Evolutionary conservation across 2,329 filamentous ascomycete species (phyloP).

Genomic region (Anthostomella pinea): DNA sequence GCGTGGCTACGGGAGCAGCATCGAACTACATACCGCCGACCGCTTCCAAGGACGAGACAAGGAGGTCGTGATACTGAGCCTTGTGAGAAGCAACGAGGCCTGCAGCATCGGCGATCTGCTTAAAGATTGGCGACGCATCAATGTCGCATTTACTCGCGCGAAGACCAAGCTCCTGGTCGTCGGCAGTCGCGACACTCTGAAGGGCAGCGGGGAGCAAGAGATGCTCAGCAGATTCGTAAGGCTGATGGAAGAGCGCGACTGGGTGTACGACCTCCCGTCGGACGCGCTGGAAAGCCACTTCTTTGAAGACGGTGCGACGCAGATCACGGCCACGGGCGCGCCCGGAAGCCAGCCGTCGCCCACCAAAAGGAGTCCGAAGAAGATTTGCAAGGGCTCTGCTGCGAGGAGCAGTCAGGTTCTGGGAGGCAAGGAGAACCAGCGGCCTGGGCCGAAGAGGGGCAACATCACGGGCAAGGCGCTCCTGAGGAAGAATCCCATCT

Average conservation of each 20-base stretch:
- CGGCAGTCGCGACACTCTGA: conserved; percentile 77
- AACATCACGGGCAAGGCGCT: conserved; percentile 61
- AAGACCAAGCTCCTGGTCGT: conserved; percentile 89
- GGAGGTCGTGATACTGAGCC: conserved; percentile 81
- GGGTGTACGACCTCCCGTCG: conserved; percentile 71
- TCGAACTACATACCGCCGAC: conserved; percentile 97
- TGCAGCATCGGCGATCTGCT: conserved; percentile 86
- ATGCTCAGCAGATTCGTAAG: conserved; percentile 73
- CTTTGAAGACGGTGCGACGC: conserved; percentile 59
- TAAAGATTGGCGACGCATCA: conserved; percentile 88
- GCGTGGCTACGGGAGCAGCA: conserved; percentile 52
- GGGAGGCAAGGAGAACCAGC: conserved; percentile 43
- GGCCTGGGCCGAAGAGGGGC: conserved; percentile 48
- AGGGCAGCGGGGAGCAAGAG: conserved; percentile 67
- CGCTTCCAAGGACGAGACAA: conserved; percentile 97
- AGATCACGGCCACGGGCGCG: conserved; percentile 36
- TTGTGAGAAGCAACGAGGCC: conserved; percentile 82
- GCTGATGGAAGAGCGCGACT: conserved; percentile 74
- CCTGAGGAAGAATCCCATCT: conserved; percentile 63
- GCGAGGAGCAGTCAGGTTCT: conserved; percentile 7
- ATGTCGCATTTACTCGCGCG: conserved; percentile 91
- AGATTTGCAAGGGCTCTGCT: conserved; percentile 16
- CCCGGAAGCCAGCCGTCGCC: conserved; percentile 19
- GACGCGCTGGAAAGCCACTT: conserved; percentile 65
- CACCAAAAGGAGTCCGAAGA: conserved; percentile 28